Percentiles rank a stretch among this genome's conserved stretches.
These are phyloP conservation scores for Entelexis paramagnoliae DNA, from an alignment of 1,139 yeast species.

Conservation along the genomic window DNA sequence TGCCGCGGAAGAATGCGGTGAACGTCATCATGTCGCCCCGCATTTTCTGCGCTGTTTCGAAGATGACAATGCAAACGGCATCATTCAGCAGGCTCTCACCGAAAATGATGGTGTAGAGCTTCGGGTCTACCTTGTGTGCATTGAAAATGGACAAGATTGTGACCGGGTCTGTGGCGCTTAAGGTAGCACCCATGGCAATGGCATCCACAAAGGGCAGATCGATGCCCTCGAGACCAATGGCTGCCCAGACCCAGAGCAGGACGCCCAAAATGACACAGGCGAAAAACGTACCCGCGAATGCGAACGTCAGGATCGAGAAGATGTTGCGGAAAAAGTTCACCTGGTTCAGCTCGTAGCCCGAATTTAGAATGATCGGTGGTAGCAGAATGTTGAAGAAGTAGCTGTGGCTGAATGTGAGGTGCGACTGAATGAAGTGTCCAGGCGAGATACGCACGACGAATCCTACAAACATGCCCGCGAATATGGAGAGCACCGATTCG, in stretches of 20 bases:
- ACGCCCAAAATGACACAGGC: constrained; percentile 83
- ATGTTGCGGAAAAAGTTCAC: constrained; percentile 88
- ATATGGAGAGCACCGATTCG: constrained; percentile 90
- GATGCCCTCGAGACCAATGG: constrained; percentile 80
- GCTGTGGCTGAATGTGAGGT: constrained; percentile 87
- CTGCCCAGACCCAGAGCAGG: constrained; percentile 80
- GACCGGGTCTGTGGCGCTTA: constrained; percentile 97
- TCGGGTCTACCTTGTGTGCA: constrained; percentile 96
- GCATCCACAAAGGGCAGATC: constrained; percentile 90
- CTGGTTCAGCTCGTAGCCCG: constrained; percentile 94
- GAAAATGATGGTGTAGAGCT: constrained; percentile 87
- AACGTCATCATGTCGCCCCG: constrained; percentile 75
- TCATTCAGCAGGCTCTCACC: constrained; percentile 94
- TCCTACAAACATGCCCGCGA: constrained; percentile 95
- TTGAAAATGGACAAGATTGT: constrained; percentile 93
- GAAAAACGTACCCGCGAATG: constrained; percentile 92
- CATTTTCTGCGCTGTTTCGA: constrained; percentile 95
- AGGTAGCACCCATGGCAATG: constrained; percentile 91
- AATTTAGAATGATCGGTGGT: constrained; percentile 92
- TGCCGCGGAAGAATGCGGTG: constrained; percentile 79
- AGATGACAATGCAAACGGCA: constrained; percentile 97
- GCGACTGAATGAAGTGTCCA: constrained; percentile 94
- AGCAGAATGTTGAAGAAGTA: constrained; percentile 87
- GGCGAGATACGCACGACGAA: constrained; percentile 80
- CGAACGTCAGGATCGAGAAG: constrained; percentile 85